Conservation (phyloP, 1,284 basidiomycete species). For the Fistulina hepatica region DNA sequence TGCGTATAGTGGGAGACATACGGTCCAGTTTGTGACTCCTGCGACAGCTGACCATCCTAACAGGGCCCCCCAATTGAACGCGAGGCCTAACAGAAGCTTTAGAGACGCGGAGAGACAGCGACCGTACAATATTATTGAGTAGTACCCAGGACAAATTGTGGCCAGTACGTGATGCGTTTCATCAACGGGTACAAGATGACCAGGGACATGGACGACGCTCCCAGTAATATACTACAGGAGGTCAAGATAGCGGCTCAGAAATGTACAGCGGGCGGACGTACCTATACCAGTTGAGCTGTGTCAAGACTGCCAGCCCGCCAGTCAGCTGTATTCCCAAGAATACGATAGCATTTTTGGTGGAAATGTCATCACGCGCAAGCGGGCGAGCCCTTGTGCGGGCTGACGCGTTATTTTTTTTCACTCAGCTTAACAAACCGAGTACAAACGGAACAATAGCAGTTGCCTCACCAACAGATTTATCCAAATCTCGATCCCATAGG, state of each 20-base stretch:
- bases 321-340: conserved; percentile 83
- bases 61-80: conserved; percentile 97
- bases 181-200: conserved; percentile 92
- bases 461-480: conserved; percentile 79
- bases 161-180: conserved; percentile 97
- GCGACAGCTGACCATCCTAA: conserved; percentile 95
- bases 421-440: conserved; percentile 1
- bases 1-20: conserved; percentile 83
- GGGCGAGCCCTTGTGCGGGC: conserved; percentile 39
- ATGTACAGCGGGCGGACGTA: conserved; percentile 25
- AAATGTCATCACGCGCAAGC: conserved; percentile 78
- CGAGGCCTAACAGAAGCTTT: conserved; percentile 50
- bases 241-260: background rate
- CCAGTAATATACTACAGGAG: conserved; percentile 68
- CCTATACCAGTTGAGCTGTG: conserved; percentile 95
- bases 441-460: conserved; percentile 1
- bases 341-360: conserved; percentile 61
- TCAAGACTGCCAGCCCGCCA: conserved; percentile 79
- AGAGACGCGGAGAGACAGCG: conserved; percentile 5
- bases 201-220: conserved; percentile 81
- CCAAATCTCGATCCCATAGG: conserved; percentile 93
- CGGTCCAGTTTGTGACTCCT: conserved; percentile 71
- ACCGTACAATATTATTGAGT: conserved; percentile 2
- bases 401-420: no score
- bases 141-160: conserved; percentile 83